Evolutionary conservation across 169 alveolate species (phyloP).

Genomic region (Cardiosporidium cionae): DNA sequence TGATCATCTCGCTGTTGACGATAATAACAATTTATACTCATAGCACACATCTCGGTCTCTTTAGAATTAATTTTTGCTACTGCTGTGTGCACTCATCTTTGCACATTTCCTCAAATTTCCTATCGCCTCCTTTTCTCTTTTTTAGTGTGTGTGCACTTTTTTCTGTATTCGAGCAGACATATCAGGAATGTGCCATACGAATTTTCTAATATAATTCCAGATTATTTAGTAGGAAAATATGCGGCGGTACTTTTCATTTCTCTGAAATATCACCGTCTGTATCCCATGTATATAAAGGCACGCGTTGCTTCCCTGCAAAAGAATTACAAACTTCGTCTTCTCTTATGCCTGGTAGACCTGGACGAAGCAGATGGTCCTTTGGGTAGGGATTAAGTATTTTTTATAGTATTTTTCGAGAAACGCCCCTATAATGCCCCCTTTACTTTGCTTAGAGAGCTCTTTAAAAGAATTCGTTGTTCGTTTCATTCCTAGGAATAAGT

Average conservation of each 20-base stretch:
- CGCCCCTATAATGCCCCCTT: too few species aligned
- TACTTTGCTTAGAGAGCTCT: too few species aligned
- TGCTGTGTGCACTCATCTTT: too few species aligned
- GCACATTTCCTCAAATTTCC: too few species aligned
- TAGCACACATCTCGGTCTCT: too few species aligned
- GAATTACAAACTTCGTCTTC: conserved; percentile 11
- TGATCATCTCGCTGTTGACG: too few species aligned
- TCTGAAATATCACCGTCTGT: conserved; percentile 32
- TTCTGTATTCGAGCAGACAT: not conserved
- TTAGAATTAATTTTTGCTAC: too few species aligned
- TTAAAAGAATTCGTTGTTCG: too few species aligned
- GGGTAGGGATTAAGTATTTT: too few species aligned
- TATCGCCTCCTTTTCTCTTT: not conserved
- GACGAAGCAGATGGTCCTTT: not conserved
- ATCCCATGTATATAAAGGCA: conserved; percentile 21
- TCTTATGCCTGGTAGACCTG: conserved; percentile 30
- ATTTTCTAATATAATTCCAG: conserved; percentile 26
- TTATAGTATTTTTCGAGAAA: too few species aligned
- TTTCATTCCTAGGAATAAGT: too few species aligned
- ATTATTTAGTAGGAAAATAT: conserved; percentile 30
- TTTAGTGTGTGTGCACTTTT: not conserved
- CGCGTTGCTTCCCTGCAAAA: conserved; percentile 22
- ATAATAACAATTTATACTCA: too few species aligned
- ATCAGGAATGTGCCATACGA: conserved; percentile 21
- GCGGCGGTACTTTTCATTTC: conserved; percentile 38